Base-by-base conservation (phyloP, 495 filamentous ascomycete genomes). In the Hypoxylon fuscum region DNA sequence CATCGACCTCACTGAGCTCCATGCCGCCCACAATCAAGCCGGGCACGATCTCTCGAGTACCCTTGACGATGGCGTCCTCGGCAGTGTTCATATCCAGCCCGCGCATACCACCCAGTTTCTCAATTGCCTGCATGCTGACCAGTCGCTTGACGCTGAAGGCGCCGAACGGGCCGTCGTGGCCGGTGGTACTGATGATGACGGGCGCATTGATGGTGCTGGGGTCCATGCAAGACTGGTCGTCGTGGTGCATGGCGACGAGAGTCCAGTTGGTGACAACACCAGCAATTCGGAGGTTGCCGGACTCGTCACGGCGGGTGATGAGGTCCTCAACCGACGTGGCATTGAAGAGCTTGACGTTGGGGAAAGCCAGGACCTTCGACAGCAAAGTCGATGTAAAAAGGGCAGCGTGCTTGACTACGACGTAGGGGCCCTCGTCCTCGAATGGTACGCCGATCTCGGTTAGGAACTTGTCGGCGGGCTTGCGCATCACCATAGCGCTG, bases 221-320 rank as follows among this genome's bases (percentile, higher is more conserved):
- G 74, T 96, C 92, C 91, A 95, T 96, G 87, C 91, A 95, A 57
- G 84, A 88, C 79, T 95, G 91, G 77, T 93, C 91, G 73, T 93
- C 90, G 73, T 96, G 92, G 76, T 96, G 90, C 80, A 95, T 90
- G 55, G 86, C 83, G 48, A 96, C 92, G 17, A 96, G 82, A 0
- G 92, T 95, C 92, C 92, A 96, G 83, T 96, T 96, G 54, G 90
- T 92, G 60, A 96, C 92, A 3, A 95, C 92, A 69, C 92, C 92
- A 9, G 92, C 91, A 61, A 96, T 85, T 45, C 87, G 85, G 37
- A 93, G 70, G 3, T 72, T 75, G 27, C 82, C 81, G 7, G 76
- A 63, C 7, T 73, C 68, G 40, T 73, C 71, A 45, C 70, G 64
- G 25, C 91, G 88, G 18, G 92, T 96, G 75, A 96, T 93, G 66